phyloP scores from a whole-genome alignment of 2,329 filamentous ascomycete species.

The Calonectria leucothoes region DNA sequence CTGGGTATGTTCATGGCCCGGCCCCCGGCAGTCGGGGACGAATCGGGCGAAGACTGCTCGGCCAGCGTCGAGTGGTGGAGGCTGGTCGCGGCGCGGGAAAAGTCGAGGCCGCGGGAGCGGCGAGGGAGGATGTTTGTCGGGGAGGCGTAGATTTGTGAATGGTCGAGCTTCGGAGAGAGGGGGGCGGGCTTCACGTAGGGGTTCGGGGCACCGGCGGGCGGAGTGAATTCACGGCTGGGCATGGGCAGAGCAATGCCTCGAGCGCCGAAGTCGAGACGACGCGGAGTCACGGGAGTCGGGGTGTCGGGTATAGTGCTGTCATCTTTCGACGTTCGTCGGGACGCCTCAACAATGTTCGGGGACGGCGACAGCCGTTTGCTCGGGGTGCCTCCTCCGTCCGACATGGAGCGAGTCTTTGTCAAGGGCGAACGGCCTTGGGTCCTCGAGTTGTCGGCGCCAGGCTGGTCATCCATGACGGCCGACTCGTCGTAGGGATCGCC shows the following conservation, averaged over 20 bases:
- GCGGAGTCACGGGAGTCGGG: constrained; percentile 75
- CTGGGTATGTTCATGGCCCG: constrained; percentile 72
- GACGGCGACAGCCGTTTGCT: constrained; percentile 66
- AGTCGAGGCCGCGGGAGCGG: constrained; percentile 90
- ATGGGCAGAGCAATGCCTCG: constrained; percentile 66
- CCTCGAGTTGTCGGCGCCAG: constrained; percentile 23
- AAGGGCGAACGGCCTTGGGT: constrained; percentile 52
- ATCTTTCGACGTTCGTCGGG: constrained; percentile 71
- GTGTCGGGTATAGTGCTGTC: constrained; percentile 67
- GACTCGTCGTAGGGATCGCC: constrained; percentile 45
- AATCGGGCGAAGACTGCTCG: constrained; percentile 88
- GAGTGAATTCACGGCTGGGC: constrained; percentile 49
- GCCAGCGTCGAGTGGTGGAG: constrained; percentile 95
- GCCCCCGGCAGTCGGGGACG: constrained; percentile 85
- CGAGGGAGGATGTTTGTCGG: constrained; percentile 89
- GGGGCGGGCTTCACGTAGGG: constrained; percentile 69
- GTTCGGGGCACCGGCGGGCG: constrained; percentile 49
- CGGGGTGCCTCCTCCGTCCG: constrained; percentile 70
- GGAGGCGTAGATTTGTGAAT: constrained; percentile 86
- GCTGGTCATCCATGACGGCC: constrained; percentile 47
- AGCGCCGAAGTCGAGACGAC: constrained; percentile 71
- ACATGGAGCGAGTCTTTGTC: constrained; percentile 71
- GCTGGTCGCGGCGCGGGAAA: constrained; percentile 91
- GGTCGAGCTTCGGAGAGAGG: constrained; percentile 87
- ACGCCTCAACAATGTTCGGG: constrained; percentile 66